Conservation (phyloP, 305 asterid genomes). For the Fraxinus greggii region DNA sequence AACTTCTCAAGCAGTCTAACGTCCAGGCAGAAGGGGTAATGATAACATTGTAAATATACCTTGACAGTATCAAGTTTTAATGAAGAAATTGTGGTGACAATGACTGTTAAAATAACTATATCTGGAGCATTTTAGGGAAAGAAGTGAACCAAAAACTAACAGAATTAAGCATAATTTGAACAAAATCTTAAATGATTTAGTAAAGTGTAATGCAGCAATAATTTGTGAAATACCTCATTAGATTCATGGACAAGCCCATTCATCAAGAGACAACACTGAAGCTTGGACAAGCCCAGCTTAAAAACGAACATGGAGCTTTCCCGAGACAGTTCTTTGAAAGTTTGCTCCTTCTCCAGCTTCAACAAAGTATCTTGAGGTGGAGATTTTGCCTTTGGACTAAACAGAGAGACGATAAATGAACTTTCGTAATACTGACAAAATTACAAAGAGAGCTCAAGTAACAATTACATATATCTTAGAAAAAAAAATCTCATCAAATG, state of each 20-base stretch:
- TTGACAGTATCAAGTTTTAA: not conserved
- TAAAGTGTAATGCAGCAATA: conserved; percentile 10
- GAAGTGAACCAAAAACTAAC: conserved; percentile 12
- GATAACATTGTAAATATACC: conserved; percentile 8
- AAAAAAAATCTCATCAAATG: conserved; percentile 16
- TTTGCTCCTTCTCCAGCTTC: conserved; percentile 78
- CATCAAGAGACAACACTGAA: conserved; percentile 81
- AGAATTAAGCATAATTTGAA: conserved; percentile 14
- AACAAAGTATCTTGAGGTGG: conserved; percentile 86
- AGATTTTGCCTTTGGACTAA: conserved; percentile 72
- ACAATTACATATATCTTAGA: conserved; percentile 14
- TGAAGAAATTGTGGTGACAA: not conserved
- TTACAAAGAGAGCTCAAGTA: not conserved
- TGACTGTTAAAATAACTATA: not conserved
- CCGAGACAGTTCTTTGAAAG: conserved; percentile 55
- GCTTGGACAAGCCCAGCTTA: conserved; percentile 82
- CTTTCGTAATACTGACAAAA: conserved; percentile 12
- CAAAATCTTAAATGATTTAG: conserved; percentile 10
- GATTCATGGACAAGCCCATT: conserved; percentile 93
- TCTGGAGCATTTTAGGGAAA: conserved; percentile 9
- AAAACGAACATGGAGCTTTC: conserved; percentile 81
- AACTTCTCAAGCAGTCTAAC: not conserved
- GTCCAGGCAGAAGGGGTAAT: conserved; percentile 11
- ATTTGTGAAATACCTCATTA: conserved; percentile 59
- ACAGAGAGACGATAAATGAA: conserved; percentile 32